Evolutionary conservation across 805 yeast species (phyloP).

Genomic region (Teunomyces gatunensis): DNA sequence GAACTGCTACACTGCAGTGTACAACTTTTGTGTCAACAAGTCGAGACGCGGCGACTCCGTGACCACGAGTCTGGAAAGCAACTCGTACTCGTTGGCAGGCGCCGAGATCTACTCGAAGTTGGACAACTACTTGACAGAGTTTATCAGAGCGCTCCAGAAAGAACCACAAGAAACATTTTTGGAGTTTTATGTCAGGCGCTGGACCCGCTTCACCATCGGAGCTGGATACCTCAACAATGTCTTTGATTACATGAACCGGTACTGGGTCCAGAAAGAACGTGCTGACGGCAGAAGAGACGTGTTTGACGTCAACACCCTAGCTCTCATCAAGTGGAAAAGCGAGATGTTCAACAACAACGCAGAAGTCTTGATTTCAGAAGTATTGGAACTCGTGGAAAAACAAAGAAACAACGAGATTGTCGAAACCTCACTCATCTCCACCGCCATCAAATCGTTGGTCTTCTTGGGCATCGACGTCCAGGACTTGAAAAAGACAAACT

Average conservation of each 20-base stretch:
- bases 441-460: conserved; percentile 83
- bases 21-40: conserved; percentile 86
- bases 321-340: conserved; percentile 84
- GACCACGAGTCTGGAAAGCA: conserved; percentile 17
- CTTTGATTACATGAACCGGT: conserved; percentile 91
- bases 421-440: conserved; percentile 61
- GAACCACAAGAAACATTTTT: conserved; percentile 65
- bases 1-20: conserved; percentile 88
- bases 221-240: conserved; percentile 90
- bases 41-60: conserved; percentile 42
- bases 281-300: conserved; percentile 89
- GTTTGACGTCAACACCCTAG: conserved; percentile 86
- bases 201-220: conserved; percentile 89
- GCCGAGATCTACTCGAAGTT: conserved; percentile 81
- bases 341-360: conserved; percentile 71
- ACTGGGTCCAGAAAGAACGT: conserved; percentile 96
- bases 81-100: conserved; percentile 65
- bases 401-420: conserved; percentile 80
- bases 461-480: conserved; percentile 86
- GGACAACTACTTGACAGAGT: conserved; percentile 60
- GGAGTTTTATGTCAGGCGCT: conserved; percentile 79
- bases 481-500: conserved; percentile 81
- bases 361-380: conserved; percentile 59
- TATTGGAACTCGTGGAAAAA: conserved; percentile 68
- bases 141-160: conserved; percentile 47